Base-by-base conservation (phyloP, 306 rosid genomes). In the Alnus rubra region DNA sequence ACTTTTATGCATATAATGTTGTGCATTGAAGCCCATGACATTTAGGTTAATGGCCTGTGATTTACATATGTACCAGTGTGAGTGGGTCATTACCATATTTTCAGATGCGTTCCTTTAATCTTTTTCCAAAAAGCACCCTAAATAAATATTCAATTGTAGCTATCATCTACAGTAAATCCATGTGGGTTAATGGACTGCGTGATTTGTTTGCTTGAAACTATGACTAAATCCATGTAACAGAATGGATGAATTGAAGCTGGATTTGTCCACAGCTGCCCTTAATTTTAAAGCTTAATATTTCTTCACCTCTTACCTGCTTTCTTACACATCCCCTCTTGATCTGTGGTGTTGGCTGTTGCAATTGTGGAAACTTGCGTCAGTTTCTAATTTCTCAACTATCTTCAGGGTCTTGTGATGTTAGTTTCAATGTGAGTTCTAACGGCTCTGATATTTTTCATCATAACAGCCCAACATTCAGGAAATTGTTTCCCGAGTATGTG, bases 401-500 rank as follows among this genome's bases (percentile, higher is more conserved):
- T 48, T 58, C 15, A 10, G 53, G 2, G 37, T 52, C 8, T 55
- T 76, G 31, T 55, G 14, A 47, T 67, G 70, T 68, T 44, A 53
- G 45, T 79, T 81, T 59, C 78, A 73, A 19, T 72, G 71, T 59
- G 67, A 76, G 74, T 9, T 42, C 59, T 47, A 35, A 69, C 74
- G 64, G 65, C 70, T 71, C 62, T 70, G 50, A 65, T 69, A 52
- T 31, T 81, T 65, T 75, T 86, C 33, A 49, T 37, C 39, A 39
- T 49, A 81, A 68, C 94, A 95, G 99, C 19, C 84, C 86, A 53
- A 89, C 97, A 70, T 95, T 95, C 86, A 87, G 92, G 88, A 93
- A 90, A 85, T 82, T 95, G 88, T 95, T 95, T 79, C 99, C 99
- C 0, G 99, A 95, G 87, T 93, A 95, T 13, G 92, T 95, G 76